Base-by-base conservation (phyloP, 1,284 basidiomycete genomes). In the Stygiomarasmius scandens region DNA sequence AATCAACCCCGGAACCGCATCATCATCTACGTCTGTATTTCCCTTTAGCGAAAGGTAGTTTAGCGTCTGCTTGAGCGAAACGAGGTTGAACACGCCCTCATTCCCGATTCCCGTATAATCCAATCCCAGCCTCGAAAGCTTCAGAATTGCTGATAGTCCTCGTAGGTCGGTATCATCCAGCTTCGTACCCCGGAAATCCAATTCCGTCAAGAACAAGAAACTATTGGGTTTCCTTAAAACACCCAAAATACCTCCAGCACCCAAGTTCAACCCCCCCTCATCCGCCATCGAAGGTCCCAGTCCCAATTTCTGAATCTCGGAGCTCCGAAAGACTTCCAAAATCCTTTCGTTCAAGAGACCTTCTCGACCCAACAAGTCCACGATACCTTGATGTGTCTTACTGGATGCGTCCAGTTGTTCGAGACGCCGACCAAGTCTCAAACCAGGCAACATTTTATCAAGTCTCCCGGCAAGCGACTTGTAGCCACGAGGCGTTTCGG, bases 41-140 rank as follows among this genome's bases (percentile, higher is more conserved):
- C 66, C 67, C 5, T 80, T 74, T 45, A 88, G 62, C 49, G 78
- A 78, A 9, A 89, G 78, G 45, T 77, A 72, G 29, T 64, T 71
- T 34, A 89, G 76, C 19, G 80, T 79, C 43, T 72, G 74, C 65
- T 80, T 82, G 54, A 87, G 78, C 14, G 82, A 71, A 2, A 83
- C 71, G 20, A 89, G 76, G 45, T 83, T 76, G 62, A 78, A 87
- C n/a, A 86, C 68, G n/a, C 79, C 83, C 75, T 86, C 83, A 63
- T 87, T 83, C 24, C 80, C 75, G 38, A 89, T 81, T 10, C 78
- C 77, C 8, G 84, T 86, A 57, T 80, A 75, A 61, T 79, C 77
- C 11, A 89, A 69, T 52, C 75, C 68, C n/a, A 89, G 71, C 2
- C 68, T 70, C 16, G 76, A 67, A 19, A 88, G 76, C 36, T 70